These are phyloP conservation scores for Lipomyces spencermartinsiae DNA, from an alignment of 805 yeast species.

Conservation along the genomic window DNA sequence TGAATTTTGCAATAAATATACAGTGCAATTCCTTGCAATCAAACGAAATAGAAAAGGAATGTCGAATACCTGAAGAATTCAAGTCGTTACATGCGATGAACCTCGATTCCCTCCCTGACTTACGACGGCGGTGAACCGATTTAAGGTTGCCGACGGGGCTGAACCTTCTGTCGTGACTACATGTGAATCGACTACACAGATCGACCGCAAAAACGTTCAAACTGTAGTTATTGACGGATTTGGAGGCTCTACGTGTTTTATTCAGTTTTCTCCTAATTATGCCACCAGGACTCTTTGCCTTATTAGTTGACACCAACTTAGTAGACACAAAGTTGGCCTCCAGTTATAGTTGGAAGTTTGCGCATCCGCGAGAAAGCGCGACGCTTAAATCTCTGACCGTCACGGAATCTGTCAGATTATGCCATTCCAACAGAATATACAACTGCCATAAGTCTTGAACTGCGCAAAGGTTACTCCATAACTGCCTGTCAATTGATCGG, in stretches of 20 bases:
- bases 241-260: neutral
- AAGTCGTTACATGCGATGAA: neutral
- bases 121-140: too few relatives aligned
- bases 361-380: neutral
- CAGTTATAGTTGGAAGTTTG: neutral
- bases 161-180: neutral
- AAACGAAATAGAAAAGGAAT: neutral
- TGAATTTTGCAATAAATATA: neutral
- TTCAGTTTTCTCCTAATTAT: neutral
- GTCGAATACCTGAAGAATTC: neutral
- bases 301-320: neutral
- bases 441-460: neutral
- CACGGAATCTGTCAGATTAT: neutral
- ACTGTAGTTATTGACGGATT: too few relatives aligned
- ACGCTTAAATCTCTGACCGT: neutral
- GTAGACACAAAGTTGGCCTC: neutral
- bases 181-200: neutral
- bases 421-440: neutral
- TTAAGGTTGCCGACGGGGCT: neutral
- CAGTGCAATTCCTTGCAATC: neutral
- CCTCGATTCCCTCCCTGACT: too few relatives aligned
- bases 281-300: neutral
- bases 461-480: neutral
- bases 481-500: too few relatives aligned
- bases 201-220: too few relatives aligned